Percentiles rank a stretch among this genome's conserved stretches.
Evolutionary conservation across 2,329 filamentous ascomycete genomes (phyloP).

Genomic region (Venturia effusa): DNA sequence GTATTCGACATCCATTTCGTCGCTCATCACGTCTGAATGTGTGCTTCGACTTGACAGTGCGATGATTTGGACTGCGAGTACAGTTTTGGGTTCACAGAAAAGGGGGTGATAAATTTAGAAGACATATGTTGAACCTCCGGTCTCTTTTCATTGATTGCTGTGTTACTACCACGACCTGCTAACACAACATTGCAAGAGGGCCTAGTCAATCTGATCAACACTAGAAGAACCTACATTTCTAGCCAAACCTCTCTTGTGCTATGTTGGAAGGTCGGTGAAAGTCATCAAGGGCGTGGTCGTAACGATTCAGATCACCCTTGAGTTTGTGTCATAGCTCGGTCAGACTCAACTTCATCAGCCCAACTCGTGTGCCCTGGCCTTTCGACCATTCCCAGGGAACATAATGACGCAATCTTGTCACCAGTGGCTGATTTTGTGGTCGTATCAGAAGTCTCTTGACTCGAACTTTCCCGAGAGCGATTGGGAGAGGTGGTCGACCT

Average conservation of each 20-base stretch:
- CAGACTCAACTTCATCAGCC: background rate
- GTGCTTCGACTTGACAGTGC: background rate
- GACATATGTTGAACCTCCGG: too few species aligned
- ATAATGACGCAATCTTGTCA: background rate
- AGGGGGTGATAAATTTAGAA: too few species aligned
- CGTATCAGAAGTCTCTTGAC: background rate
- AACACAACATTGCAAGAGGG: too few species aligned
- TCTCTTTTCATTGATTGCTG: background rate
- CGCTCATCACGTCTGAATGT: background rate
- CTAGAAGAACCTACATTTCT: background rate
- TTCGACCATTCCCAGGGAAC: background rate
- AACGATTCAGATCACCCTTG: slow-evolving; percentile 2
- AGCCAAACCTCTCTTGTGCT: too few species aligned
- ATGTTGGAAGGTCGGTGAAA: background rate
- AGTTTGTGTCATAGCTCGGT: background rate
- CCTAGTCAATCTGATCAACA: background rate
- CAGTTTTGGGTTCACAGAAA: too few species aligned
- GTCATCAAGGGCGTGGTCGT: slow-evolving; percentile 1
- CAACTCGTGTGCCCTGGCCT: background rate
- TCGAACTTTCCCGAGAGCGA: background rate
- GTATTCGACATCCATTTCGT: background rate
- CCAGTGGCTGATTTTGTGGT: background rate
- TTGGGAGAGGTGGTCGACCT: background rate
- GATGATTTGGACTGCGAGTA: too few species aligned
- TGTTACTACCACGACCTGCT: background rate